Conservation (phyloP, 2,329 filamentous ascomycete genomes). For the Aspergillus sp. region DNA sequence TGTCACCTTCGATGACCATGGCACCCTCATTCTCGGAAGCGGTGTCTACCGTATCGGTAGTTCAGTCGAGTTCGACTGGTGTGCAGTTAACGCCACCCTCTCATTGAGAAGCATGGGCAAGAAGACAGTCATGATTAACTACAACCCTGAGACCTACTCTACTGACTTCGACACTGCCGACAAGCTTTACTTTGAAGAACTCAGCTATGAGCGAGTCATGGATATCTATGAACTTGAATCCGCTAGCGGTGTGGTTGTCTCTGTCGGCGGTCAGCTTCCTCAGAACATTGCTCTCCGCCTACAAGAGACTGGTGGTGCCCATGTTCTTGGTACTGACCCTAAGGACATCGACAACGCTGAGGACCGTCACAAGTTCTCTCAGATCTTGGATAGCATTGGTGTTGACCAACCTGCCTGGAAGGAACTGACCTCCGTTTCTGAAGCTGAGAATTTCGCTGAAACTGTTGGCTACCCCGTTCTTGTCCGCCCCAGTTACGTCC, state of each 20-base stretch:
- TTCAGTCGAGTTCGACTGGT: conserved; percentile 99
- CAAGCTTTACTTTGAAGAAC: conserved; percentile 92
- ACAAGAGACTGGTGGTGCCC: conserved; percentile 86
- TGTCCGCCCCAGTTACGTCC: conserved; percentile 90
- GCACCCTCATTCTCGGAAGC: conserved; percentile 83
- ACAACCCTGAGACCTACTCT: conserved; percentile 75
- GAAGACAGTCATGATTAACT: conserved; percentile 98
- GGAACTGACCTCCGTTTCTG: conserved; percentile 85
- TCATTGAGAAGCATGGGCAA: conserved; percentile 83
- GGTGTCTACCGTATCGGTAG: conserved; percentile 97
- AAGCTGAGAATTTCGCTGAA: conserved; percentile 82
- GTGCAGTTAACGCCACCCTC: conserved; percentile 84
- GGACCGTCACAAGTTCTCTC: conserved; percentile 96
- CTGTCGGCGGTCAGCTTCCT: conserved; percentile 91
- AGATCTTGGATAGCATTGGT: conserved; percentile 93
- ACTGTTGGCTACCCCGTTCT: conserved; percentile 90
- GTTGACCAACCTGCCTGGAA: conserved; percentile 98
- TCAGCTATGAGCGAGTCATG: conserved; percentile 97
- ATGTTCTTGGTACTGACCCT: conserved; percentile 88
- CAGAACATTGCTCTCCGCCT: conserved; percentile 96
- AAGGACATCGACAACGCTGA: conserved; percentile 97
- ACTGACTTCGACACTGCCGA: conserved; percentile 91
- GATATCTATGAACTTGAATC: conserved; percentile 95
- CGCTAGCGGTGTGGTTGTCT: conserved; percentile 85
- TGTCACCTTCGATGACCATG: conserved; percentile 89